Evolutionary conservation across 1,139 yeast species (phyloP), one percentile per base, ranked within the genome.

Genomic region (Kurtzmaniella quercitrusa): DNA sequence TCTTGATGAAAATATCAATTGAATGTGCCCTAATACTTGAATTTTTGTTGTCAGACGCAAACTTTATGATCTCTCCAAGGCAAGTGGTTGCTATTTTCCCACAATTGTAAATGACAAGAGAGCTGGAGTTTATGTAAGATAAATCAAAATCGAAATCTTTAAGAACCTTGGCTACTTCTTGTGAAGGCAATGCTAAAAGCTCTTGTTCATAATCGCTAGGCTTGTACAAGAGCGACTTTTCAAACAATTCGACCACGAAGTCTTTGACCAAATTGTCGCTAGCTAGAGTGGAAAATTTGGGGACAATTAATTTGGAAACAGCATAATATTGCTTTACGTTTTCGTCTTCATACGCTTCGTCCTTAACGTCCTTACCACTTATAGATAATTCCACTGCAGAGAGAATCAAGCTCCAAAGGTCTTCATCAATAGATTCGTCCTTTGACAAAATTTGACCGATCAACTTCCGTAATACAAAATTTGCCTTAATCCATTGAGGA

Each of bases 321-420:
- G 56, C 56, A 2, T 58, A 48, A 55, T 79, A 85, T 39, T 75
- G 77, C 9, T 55, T 51, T 7, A 75, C 62, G 51, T 81, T 85
- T 50, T 73, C 67, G 0, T 51, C 52, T 52, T 82, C 89, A 46
- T 74, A 70, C 2, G 52, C 57, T 8, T 51, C 49, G 15, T 57
- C 68, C 5, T 57, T 50, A 3, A 11, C 7, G 10, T 61, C 58
- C 14, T 55, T 49, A 10, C 59, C 61, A 16, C 63, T 60, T 44
- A 78, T 64, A 27, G 77, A 66, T 3, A 70, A 61, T n/a, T 65
- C 62, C 34, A 81, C 60, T 17, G 76, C 62, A 23, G 66, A 61
- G 15, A 79, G 53, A 18, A 80, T 58, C 42, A 71, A 52, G 3
- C 62, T 53, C 85, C 87, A 78, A 7, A 78, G 51, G 19, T 70